A percentile compares a stretch with the other conserved stretches of the same genome.
Conservation (phyloP, 2,329 filamentous ascomycete species). For the Geosmithia putterillii region DNA sequence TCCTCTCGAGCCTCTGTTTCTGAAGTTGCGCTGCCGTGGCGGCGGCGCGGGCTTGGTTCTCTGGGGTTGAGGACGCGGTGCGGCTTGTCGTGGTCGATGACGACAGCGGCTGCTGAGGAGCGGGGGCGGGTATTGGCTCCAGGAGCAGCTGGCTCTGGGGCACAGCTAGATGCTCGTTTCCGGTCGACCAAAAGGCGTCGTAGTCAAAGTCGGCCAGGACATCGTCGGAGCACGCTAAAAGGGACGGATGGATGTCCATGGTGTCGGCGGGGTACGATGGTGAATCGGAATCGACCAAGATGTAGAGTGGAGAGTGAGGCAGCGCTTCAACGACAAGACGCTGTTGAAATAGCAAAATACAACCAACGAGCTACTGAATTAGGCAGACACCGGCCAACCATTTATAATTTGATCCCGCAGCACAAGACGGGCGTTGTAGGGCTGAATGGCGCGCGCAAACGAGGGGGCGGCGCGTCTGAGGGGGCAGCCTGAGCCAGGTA, state of each 20-base stretch:
- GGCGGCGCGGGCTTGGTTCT: conserved; percentile 1
- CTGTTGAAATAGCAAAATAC: not conserved
- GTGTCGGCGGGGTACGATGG: not conserved
- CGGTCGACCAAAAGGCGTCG: conserved; percentile 1
- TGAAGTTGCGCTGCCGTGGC: conserved; percentile 3
- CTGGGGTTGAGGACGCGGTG: not conserved
- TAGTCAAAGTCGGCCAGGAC: conserved; percentile 2
- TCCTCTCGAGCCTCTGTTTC: conserved; percentile 35
- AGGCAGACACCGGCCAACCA: too few species aligned
- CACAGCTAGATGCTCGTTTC: not conserved
- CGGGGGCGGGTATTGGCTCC: not conserved
- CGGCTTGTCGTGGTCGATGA: too few species aligned
- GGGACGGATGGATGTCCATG: conserved; percentile 3
- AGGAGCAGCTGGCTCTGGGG: too few species aligned
- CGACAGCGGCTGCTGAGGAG: not conserved
- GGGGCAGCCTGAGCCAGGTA: too few species aligned
- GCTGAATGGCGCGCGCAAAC: too few species aligned
- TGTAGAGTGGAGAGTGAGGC: not conserved
- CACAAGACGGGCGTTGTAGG: too few species aligned
- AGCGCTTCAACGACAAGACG: not conserved
- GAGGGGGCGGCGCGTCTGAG: too few species aligned
- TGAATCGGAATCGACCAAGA: not conserved
- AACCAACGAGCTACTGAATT: too few species aligned
- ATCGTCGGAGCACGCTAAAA: conserved; percentile 2
- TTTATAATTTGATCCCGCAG: too few species aligned